phyloP scores from a whole-genome alignment of 805 yeast species.

The Candida succiphila region DNA sequence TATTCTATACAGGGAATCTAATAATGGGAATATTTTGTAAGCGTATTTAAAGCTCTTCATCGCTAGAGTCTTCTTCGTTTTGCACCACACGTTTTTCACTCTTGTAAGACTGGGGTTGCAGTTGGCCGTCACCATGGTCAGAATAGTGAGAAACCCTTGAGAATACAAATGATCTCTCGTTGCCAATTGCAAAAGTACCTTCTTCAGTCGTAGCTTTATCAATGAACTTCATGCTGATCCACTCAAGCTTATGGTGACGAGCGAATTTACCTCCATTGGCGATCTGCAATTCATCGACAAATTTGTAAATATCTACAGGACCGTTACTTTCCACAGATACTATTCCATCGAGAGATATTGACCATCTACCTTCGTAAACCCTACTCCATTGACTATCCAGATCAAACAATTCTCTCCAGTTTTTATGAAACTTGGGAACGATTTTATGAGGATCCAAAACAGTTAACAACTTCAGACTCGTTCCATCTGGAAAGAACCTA shows the following conservation, averaged over 20 bases:
- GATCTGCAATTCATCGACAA: conserved; percentile 54
- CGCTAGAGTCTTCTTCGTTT: background rate
- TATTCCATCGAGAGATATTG: conserved; percentile 39
- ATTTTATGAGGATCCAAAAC: conserved; percentile 62
- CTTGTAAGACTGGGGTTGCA: too few relatives aligned
- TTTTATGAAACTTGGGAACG: conserved; percentile 40
- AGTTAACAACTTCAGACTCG: conserved; percentile 58
- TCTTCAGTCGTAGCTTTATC: conserved; percentile 45
- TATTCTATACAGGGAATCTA: too few relatives aligned
- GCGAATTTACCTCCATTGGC: conserved; percentile 45
- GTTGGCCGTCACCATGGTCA: too few relatives aligned
- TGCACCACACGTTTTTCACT: too few relatives aligned
- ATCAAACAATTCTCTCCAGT: conserved; percentile 16
- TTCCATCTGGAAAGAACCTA: conserved; percentile 74
- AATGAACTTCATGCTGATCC: conserved; percentile 56
- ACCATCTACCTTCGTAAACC: conserved; percentile 47
- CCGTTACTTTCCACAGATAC: conserved; percentile 46
- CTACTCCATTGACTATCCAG: conserved; percentile 21
- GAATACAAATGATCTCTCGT: conserved; percentile 75
- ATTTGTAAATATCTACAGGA: conserved; percentile 47
- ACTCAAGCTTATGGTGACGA: conserved; percentile 59
- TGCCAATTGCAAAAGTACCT: conserved; percentile 39
- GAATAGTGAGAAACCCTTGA: too few relatives aligned
- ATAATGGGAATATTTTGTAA: background rate
- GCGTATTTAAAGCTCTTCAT: background rate